Conservation (phyloP, 2,329 filamentous ascomycete genomes). For the Cordyceps farinosa region DNA sequence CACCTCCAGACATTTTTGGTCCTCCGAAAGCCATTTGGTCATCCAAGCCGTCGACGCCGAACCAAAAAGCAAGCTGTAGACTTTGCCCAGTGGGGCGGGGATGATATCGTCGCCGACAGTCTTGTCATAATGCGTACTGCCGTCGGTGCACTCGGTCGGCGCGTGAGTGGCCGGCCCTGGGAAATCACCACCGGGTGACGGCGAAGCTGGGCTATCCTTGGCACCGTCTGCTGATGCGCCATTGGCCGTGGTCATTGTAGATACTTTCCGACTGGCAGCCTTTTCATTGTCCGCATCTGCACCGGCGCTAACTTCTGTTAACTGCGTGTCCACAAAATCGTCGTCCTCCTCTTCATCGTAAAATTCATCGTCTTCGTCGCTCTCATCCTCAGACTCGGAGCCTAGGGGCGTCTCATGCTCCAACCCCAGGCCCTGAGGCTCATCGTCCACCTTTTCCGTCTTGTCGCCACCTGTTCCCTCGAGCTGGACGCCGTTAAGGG, state of each 20-base stretch:
- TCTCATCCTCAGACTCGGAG: slow-evolving; percentile 57
- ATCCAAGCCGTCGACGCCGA: slow-evolving; percentile 76
- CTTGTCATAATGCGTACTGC: slow-evolving; percentile 76
- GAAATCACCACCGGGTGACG: slow-evolving; percentile 58
- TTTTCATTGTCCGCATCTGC: slow-evolving; percentile 58
- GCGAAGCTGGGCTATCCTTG: slow-evolving; percentile 43
- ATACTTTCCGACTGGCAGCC: slow-evolving; percentile 65
- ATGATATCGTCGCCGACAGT: slow-evolving; percentile 82
- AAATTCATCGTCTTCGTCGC: slow-evolving; percentile 71
- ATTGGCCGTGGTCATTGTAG: slow-evolving; percentile 48
- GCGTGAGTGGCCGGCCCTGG: slow-evolving; percentile 79
- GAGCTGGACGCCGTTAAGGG: slow-evolving; percentile 80
- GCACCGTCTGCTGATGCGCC: slow-evolving; percentile 46
- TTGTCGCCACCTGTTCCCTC: slow-evolving; percentile 84
- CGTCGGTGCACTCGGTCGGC: slow-evolving; percentile 82
- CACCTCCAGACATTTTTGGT: slow-evolving; percentile 87
- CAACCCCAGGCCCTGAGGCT: slow-evolving; percentile 32
- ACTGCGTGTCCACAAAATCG: slow-evolving; percentile 61
- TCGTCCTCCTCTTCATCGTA: slow-evolving; percentile 79
- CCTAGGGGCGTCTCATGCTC: slow-evolving; percentile 46
- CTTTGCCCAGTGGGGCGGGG: slow-evolving; percentile 82
- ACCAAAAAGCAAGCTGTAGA: slow-evolving; percentile 87
- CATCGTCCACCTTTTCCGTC: slow-evolving; percentile 73
- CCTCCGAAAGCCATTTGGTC: slow-evolving; percentile 76
- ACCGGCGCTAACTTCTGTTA: slow-evolving; percentile 35